Percentiles rank a stretch among this genome's conserved stretches.
Evolutionary conservation across 192 early-diverging fungal species (phyloP).

Genomic region (Mortierella claussenii): DNA sequence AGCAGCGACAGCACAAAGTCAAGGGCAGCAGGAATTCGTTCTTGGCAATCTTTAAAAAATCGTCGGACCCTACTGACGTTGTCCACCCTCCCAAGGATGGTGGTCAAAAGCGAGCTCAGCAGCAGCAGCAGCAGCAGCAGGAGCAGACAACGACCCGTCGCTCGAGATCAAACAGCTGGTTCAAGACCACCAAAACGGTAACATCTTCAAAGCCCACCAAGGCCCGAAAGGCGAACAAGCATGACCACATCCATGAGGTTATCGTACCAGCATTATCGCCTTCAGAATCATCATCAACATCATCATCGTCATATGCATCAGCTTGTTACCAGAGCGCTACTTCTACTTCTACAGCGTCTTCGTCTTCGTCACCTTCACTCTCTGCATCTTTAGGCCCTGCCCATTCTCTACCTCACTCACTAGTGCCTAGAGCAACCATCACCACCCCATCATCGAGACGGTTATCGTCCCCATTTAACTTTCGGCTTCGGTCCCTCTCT

Average conservation of each 20-base stretch:
- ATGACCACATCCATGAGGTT: too few species aligned
- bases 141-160: not conserved
- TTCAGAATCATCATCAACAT: too few species aligned
- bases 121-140: not conserved
- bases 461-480: not conserved
- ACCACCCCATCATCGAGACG: not conserved
- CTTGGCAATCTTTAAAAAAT: conserved; percentile 25
- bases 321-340: too few species aligned
- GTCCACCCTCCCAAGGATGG: too few species aligned
- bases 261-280: too few species aligned
- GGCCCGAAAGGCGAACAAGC: too few species aligned
- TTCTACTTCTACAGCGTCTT: too few species aligned
- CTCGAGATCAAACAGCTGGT: not conserved
- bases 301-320: too few species aligned
- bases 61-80: too few species aligned
- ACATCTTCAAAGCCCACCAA: not conserved
- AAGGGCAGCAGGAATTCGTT: conserved; percentile 13
- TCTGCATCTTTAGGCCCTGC: not conserved
- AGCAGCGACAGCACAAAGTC: not conserved
- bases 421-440: not conserved
- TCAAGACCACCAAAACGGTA: not conserved
- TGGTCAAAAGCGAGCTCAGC: not conserved
- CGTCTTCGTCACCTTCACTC: not conserved
- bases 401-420: not conserved
- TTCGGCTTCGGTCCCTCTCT: not conserved